Conservation (phyloP, 129 eudicot species). For the Heracleum sosnowskyi region DNA sequence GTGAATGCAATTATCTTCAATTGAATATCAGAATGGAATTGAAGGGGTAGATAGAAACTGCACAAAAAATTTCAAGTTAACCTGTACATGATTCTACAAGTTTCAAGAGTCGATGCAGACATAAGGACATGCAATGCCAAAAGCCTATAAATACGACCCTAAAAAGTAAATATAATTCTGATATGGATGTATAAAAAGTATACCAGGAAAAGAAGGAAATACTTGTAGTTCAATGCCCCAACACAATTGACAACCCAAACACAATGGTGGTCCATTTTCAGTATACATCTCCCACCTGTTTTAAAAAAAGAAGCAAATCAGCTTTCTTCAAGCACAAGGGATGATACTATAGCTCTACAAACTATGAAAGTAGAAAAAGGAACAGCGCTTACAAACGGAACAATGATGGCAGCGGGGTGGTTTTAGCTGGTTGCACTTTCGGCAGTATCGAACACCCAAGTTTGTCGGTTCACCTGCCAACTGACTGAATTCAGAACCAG, state of each 20-base stretch:
- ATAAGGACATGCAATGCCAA: not conserved
- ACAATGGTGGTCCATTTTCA: conserved; percentile 99
- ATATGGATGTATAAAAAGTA: not conserved
- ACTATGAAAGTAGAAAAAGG: not conserved
- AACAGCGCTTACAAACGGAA: conserved; percentile 71
- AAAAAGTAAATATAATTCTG: not conserved
- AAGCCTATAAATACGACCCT: not conserved
- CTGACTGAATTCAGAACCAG: conserved; percentile 51
- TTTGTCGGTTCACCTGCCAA: conserved; percentile 42
- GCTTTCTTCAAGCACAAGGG: not conserved
- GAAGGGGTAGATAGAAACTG: not conserved
- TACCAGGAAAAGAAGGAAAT: conserved; percentile 99
- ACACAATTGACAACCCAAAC: conserved; percentile 99
- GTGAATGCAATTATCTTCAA: not conserved
- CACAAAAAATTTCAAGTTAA: not conserved
- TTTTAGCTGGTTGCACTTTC: conserved; percentile 91
- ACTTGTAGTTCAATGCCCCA: conserved; percentile 97
- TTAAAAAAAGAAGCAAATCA: not conserved
- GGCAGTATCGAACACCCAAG: conserved; percentile 59
- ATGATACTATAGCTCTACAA: not conserved
- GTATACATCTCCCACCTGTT: conserved; percentile 96
- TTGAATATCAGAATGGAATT: not conserved
- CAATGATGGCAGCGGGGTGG: conserved; percentile 99
- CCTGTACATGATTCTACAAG: not conserved
- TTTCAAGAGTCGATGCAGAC: not conserved